A percentile compares a stretch with the other conserved stretches of the same genome.
phyloP scores from a whole-genome alignment of 1,139 yeast genomes.

The Sugiyamaella pinicola region DNA sequence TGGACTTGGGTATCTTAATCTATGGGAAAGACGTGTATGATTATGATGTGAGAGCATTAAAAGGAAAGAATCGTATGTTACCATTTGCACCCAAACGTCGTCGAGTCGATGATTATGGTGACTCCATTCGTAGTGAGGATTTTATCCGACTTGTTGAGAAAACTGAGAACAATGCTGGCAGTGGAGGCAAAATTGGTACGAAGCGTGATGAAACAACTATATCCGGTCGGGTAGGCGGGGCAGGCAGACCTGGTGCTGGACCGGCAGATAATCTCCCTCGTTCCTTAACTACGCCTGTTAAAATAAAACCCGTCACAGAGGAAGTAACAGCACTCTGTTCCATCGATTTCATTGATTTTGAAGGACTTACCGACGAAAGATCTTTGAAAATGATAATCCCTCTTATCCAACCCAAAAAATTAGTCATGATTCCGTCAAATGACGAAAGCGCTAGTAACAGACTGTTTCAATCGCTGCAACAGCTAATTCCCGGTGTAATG shows the following conservation, averaged over 20 bases:
- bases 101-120: slow-evolving; percentile 85
- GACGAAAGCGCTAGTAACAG: slow-evolving; percentile 13
- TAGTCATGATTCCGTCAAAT: slow-evolving; percentile 50
- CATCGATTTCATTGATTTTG: slow-evolving; percentile 74
- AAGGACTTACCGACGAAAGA: slow-evolving; percentile 83
- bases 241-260: not conserved
- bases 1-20: slow-evolving; percentile 40
- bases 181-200: no score
- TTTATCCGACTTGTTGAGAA: slow-evolving; percentile 46
- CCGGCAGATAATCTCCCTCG: slow-evolving; percentile 43
- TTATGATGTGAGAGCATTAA: slow-evolving; percentile 60
- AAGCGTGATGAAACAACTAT: slow-evolving; percentile 32
- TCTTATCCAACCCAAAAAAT: slow-evolving; percentile 73
- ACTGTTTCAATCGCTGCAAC: slow-evolving; percentile 24
- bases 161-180: slow-evolving; percentile 20
- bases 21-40: slow-evolving; percentile 53
- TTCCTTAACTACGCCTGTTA: slow-evolving; percentile 51
- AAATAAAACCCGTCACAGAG: slow-evolving; percentile 44
- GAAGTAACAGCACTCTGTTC: slow-evolving; percentile 65
- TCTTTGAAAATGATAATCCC: slow-evolving; percentile 80
- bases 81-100: slow-evolving; percentile 63
- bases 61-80: slow-evolving; percentile 72
- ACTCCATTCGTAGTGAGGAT: slow-evolving; percentile 62
- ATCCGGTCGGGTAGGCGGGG: not conserved
- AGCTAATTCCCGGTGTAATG: slow-evolving; percentile 28